Evolutionary conservation across 768 basidiomycete genomes (phyloP), one percentile per base, ranked within the genome.

Genomic region (Suillus variegatus): DNA sequence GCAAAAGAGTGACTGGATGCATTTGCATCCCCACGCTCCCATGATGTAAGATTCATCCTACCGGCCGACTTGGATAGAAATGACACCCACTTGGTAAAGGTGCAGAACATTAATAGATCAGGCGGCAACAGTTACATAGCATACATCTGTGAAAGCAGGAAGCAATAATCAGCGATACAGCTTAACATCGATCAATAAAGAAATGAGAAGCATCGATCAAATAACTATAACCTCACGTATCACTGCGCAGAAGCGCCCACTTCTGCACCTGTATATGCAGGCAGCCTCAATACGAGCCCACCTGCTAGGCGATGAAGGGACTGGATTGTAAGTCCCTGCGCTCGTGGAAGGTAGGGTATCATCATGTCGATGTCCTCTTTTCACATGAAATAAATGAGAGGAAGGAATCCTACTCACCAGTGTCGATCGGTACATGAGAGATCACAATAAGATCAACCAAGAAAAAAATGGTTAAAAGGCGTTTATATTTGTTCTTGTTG

Each of bases 161-260:
- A 36, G 22, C 6, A 32, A 20, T 22, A 0, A 13, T 58, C 20
- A 41, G 46, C 1, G 44, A 20, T 36, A 22, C 4, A 22, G 22
- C 25, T 64, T 35, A 20, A 58, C 5, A 57, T 20, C 32, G 43
- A 14, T 36, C 20, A 6, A 5, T 40, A 14, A 14, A 61, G 28
- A 60, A 41, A 61, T 46, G 36, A 44, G 22, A 35, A 3, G 35
- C 0, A 41, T 64, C 60, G 74, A 65, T 76, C 75, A 76, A 76
- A 76, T 76, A 76, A 76, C 76, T 76, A 76, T 76, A 76, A 76
- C 75, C 75, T 69, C 73, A 71, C 69, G 40, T 67, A 49, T 77
- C 75, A 76, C 73, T 62, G 73, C 69, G 67, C 69, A 69, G 76
- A 77, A 76, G 72, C 75, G 76, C 64, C 75, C 67, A 70, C 75